Evolutionary conservation across 257 asterid genomes (phyloP).

Genomic region (Paulownia fortunei): DNA sequence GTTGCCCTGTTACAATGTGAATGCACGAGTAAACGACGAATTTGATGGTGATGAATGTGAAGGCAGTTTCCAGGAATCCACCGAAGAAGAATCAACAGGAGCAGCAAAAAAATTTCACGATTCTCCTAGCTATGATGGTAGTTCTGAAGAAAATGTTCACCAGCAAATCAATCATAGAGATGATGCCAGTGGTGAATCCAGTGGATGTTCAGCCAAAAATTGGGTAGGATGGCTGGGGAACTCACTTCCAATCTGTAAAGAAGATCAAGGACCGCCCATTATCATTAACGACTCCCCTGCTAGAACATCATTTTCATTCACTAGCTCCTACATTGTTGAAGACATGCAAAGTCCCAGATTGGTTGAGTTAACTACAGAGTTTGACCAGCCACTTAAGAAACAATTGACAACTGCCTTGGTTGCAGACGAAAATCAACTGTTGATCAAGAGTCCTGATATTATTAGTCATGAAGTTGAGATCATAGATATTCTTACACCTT

Average conservation of each 20-base stretch:
- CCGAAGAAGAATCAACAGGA: conserved; percentile 17
- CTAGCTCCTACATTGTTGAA: conserved; percentile 20
- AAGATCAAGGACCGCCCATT: conserved; percentile 4
- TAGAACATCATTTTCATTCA: conserved; percentile 16
- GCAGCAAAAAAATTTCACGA: conserved; percentile 1
- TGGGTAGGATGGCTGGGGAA: neutral
- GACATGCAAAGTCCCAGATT: conserved; percentile 1
- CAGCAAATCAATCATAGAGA: conserved; percentile 16
- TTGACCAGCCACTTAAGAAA: neutral
- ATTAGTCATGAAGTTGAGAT: conserved; percentile 53
- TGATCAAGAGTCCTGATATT: conserved; percentile 31
- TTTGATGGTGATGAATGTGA: conserved; percentile 28
- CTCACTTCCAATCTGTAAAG: conserved; percentile 9
- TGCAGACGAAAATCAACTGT: conserved; percentile 25
- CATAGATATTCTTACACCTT: conserved; percentile 75
- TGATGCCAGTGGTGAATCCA: conserved; percentile 13
- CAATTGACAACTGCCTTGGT: conserved; percentile 27
- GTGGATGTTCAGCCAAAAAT: conserved; percentile 25
- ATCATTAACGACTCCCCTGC: conserved; percentile 19
- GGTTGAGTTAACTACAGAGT: conserved; percentile 1
- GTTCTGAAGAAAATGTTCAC: conserved; percentile 24
- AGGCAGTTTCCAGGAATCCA: conserved; percentile 25
- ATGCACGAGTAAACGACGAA: conserved; percentile 39
- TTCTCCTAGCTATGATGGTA: conserved; percentile 15
- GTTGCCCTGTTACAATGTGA: conserved; percentile 69